phyloP scores from a whole-genome alignment of 2,329 filamentous ascomycete genomes.

The Stagonosporopsis cucurbitacearum region DNA sequence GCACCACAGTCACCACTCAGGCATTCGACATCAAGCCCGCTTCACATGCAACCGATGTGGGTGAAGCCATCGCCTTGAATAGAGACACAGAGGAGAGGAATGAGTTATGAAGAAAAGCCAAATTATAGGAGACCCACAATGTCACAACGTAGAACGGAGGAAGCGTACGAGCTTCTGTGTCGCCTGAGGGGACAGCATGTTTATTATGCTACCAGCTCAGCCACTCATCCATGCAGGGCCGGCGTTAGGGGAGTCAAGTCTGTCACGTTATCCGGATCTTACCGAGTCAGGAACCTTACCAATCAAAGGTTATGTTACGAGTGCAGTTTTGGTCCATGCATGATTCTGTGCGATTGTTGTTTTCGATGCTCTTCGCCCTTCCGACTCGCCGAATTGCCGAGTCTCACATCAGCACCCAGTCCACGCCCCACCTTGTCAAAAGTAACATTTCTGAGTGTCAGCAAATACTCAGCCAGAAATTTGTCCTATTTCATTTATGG shows the following conservation, averaged over 20 bases:
- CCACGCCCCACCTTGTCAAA: neutral
- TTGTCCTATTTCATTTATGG: neutral
- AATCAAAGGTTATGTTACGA: neutral
- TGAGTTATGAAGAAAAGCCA: neutral
- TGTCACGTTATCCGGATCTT: neutral
- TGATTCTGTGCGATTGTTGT: neutral
- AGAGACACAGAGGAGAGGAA: neutral
- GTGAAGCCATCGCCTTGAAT: conserved; percentile 4
- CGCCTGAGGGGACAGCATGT: neutral
- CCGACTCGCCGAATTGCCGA: neutral
- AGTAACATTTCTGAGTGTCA: neutral
- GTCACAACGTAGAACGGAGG: neutral
- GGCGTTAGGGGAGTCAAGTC: conserved; percentile 1
- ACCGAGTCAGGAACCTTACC: neutral
- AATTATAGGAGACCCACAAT: neutral
- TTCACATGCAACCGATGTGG: conserved; percentile 8
- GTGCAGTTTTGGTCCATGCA: neutral
- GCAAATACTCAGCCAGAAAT: neutral
- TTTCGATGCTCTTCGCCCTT: neutral
- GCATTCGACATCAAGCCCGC: conserved; percentile 6
- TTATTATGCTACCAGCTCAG: neutral
- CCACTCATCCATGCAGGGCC: neutral
- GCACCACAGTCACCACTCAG: conserved; percentile 1
- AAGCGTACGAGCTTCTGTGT: neutral
- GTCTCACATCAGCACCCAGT: conserved; percentile 10